Conservation (phyloP, 495 filamentous ascomycete species). For the Amorphotheca resinae region DNA sequence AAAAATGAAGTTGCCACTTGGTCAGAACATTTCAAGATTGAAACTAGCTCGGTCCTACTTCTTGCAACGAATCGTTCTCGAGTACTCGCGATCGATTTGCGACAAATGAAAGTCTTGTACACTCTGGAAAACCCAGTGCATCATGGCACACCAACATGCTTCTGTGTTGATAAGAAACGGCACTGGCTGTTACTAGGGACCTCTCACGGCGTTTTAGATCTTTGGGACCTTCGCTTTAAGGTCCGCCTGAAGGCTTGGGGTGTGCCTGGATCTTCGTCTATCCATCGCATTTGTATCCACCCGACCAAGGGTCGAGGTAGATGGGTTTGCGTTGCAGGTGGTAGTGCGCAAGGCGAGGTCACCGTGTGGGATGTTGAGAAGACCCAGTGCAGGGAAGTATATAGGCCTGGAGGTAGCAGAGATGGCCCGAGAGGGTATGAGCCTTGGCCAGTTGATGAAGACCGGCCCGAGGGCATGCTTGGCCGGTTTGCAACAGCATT, state of each 20-base stretch:
- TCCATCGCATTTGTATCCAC: slow-evolving; percentile 69
- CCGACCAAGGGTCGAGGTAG: slow-evolving; percentile 62
- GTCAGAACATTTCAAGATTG: slow-evolving; percentile 82
- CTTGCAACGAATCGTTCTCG: slow-evolving; percentile 78
- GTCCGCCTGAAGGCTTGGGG: slow-evolving; percentile 83
- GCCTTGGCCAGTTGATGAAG: slow-evolving; percentile 81
- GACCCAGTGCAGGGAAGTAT: slow-evolving; percentile 77
- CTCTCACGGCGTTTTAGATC: slow-evolving; percentile 79
- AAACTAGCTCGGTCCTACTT: slow-evolving; percentile 65
- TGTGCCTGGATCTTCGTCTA: slow-evolving; percentile 65
- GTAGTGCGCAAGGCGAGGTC: slow-evolving; percentile 82
- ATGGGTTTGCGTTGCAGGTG: slow-evolving; percentile 78
- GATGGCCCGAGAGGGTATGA: slow-evolving; percentile 58
- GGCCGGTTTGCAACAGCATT: slow-evolving; percentile 69
- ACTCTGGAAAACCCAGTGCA: slow-evolving; percentile 79
- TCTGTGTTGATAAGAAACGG: slow-evolving; percentile 71
- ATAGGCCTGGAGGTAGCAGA: slow-evolving; percentile 47
- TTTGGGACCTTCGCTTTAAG: slow-evolving; percentile 94
- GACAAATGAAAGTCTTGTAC: slow-evolving; percentile 75
- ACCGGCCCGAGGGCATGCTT: slow-evolving; percentile 78
- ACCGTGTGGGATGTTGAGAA: slow-evolving; percentile 96
- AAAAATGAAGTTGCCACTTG: slow-evolving; percentile 70
- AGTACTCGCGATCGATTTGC: slow-evolving; percentile 73
- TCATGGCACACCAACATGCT: slow-evolving; percentile 87
- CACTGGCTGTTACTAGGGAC: slow-evolving; percentile 90